Evolutionary conservation across 768 basidiomycete species (phyloP), one percentile per base, ranked within the genome.

Genomic region (Amanita inopinata): DNA sequence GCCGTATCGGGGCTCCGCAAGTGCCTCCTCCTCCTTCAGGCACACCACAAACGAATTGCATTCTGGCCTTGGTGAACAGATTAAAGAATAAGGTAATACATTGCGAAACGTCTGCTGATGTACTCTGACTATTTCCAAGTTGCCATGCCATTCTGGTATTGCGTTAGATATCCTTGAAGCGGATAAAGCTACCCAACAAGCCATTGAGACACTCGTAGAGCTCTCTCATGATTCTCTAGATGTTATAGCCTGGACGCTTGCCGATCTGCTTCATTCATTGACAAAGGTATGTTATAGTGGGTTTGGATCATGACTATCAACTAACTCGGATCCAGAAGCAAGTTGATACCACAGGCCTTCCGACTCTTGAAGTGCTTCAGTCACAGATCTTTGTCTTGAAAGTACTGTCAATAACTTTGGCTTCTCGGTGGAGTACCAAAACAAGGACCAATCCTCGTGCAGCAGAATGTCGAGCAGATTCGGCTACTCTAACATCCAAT

Each of bases 361-460:
- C 73, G 44, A 66, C 79, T 2, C 66, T 86, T 12, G 83, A 89
- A 43, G 73, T 82, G 32, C 70, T 91, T 3, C 89, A 93, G 55
- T 92, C 90, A 0, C 86, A 92, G 56, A 67, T 93, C 1, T 88
- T 87, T 51, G 62, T 93, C 28, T 69, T 92, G 53, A 89, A 92
- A 61, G 78, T 92, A 17, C 61, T 94, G 9, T 72, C 82, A 0
- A 68, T 83, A 33, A 76, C 80, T 35, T 78, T 93, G 72, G 76
- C 84, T 3, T 79, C 83, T 11, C 78, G 85, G 23, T 90, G 84
- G 83, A 69, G 64, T 25, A 60, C 65, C n/a, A 63, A 66, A 38
- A 56, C 66, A 4, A 62, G 68, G 10, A 58, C 71, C 5, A 56
- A 55, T 22, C 73, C 73, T 14, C 67, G 67, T 12, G 53, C 67